Evolutionary conservation across 768 basidiomycete genomes (phyloP).

Genomic region (Rhodotorula taiwanensis): DNA sequence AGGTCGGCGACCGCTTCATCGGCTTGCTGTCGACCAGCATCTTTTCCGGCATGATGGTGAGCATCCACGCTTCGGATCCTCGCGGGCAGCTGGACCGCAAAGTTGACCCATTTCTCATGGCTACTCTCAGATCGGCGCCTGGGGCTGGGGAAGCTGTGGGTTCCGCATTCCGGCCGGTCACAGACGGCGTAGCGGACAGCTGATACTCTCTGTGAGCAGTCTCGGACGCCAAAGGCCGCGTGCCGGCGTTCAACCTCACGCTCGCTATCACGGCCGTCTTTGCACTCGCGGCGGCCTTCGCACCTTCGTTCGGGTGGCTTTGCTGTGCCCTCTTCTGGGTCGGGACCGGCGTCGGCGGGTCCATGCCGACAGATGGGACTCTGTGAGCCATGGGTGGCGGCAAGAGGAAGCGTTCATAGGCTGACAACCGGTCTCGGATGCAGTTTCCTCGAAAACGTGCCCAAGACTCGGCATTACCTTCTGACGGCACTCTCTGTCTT

Average conservation of each 20-base stretch:
- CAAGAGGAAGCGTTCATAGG: neutral
- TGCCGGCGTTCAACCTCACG: slow-evolving; percentile 83
- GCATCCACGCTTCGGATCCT: slow-evolving; percentile 52
- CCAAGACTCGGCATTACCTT: slow-evolving; percentile 81
- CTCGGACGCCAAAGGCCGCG: slow-evolving; percentile 82
- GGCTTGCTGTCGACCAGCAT: slow-evolving; percentile 78
- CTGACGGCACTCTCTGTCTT: slow-evolving; percentile 89
- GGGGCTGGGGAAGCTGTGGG: slow-evolving; percentile 69
- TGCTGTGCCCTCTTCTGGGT: slow-evolving; percentile 77
- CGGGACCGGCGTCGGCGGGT: slow-evolving; percentile 80
- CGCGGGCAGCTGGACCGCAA: no score
- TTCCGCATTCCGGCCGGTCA: slow-evolving; percentile 20
- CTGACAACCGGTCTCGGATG: neutral
- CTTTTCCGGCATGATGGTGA: slow-evolving; percentile 97
- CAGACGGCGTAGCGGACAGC: neutral
- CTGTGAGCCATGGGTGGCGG: slow-evolving; percentile 35
- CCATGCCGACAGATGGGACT: slow-evolving; percentile 92
- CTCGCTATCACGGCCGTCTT: slow-evolving; percentile 85
- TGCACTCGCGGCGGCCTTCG: slow-evolving; percentile 69
- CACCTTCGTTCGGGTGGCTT: slow-evolving; percentile 60
- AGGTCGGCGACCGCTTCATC: slow-evolving; percentile 64
- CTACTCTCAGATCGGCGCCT: slow-evolving; percentile 21
- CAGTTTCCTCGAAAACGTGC: slow-evolving; percentile 76
- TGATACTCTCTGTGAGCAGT: slow-evolving; percentile 45
- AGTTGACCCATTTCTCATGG: slow-evolving; percentile 48